phyloP scores from a whole-genome alignment of 2,329 filamentous ascomycete genomes.

The Graphilbum fragrans region DNA sequence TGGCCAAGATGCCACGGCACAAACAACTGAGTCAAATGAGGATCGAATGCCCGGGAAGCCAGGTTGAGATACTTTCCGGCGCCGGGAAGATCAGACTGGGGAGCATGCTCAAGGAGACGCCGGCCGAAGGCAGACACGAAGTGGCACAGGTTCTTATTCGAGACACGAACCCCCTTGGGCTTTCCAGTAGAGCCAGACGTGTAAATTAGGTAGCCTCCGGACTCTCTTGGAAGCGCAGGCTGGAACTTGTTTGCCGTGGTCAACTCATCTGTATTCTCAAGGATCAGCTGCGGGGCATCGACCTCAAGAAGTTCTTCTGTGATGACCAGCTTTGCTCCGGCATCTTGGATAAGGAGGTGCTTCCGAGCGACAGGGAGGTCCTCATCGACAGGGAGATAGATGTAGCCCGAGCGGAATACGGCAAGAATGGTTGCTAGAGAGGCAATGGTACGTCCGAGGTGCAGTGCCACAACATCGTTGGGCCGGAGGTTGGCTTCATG shows the following conservation, averaged over 20 bases:
- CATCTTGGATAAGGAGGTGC: conserved; percentile 49
- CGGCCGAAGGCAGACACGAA: conserved; percentile 10
- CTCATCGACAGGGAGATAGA: conserved; percentile 49
- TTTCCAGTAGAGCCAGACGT: conserved; percentile 46
- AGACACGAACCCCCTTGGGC: conserved; percentile 47
- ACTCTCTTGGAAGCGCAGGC: conserved; percentile 24
- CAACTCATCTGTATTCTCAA: too few relatives aligned
- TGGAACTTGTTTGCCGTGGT: background rate
- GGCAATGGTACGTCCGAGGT: conserved; percentile 52
- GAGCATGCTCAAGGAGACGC: conserved; percentile 8
- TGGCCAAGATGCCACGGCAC: conserved; percentile 11
- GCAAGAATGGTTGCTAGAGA: conserved; percentile 47
- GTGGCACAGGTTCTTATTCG: conserved; percentile 35
- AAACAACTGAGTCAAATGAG: conserved; percentile 14
- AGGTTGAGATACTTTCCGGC: conserved; percentile 14
- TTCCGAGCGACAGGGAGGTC: conserved; percentile 46
- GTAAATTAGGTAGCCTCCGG: conserved; percentile 37
- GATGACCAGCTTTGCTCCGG: conserved; percentile 34
- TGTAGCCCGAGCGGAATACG: conserved; percentile 41
- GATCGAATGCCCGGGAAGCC: conserved; percentile 14
- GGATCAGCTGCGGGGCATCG: too few relatives aligned
- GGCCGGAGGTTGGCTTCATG: conserved; percentile 23
- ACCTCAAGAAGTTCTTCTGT: conserved; percentile 28
- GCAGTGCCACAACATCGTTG: conserved; percentile 43
- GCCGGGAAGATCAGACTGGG: conserved; percentile 10